Evolutionary conservation across 768 basidiomycete genomes (phyloP), one percentile per base, ranked within the genome.

Genomic region (Mycena galopus): DNA sequence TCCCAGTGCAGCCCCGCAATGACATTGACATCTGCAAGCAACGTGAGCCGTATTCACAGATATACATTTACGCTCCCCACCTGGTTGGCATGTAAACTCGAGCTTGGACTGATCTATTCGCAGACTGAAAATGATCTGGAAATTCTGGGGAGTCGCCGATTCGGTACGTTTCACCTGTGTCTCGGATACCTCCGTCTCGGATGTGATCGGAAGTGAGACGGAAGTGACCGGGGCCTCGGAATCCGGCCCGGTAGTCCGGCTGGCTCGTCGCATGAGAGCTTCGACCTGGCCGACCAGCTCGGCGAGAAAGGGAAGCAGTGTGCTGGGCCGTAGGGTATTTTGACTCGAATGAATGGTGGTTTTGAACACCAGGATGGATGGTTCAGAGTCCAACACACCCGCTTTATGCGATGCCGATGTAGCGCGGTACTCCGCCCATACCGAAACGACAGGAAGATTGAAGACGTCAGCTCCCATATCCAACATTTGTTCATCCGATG

Each of bases 61-160:
- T 3, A n/a, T 3, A 14, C 14, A 39, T 10, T 10, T 10, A 39
- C 11, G 17, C 39, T 39, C 12, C 39, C 39, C 17, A 39, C 39
- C 39, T 39, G 96, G 96, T 71, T 92, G 91, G 75, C 97, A 98
- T 0, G 94, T 95, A 30, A 99, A 83, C 69, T 94, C 91, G 60
- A 99, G 86, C 65, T 88, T 91, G 0, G 97, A 98, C 77, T 92
- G 89, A 78, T 98, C 96, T 75, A 99, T 97, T 32, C 95, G 94
- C 37, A 99, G 86, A 76, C 95, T 96, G 82, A 98, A 90, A 71
- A 89, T 93, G 75, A 97, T 90, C 65, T 91, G 91, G 79, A 96
- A 83, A 62, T 63, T 83, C 77, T 47, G 77, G 51, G 57, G 71
- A 60, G 37, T 74, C 64, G 44, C 57, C 8, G n/a, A 16, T 35